Conservation (phyloP, 2,329 filamentous ascomycete species). For the Zymoseptoria crescenta region DNA sequence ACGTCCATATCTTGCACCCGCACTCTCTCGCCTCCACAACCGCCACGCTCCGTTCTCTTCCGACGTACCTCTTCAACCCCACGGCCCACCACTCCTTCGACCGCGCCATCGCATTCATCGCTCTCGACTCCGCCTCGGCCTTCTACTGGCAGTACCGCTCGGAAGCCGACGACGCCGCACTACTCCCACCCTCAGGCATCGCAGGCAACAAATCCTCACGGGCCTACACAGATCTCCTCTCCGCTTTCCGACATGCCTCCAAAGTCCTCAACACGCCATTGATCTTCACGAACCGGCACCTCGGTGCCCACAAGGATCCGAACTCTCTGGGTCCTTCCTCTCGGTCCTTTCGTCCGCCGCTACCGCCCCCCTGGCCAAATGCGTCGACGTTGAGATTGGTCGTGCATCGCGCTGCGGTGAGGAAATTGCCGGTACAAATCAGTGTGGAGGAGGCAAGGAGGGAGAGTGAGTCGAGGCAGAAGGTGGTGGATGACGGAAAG, state of each 20-base stretch:
- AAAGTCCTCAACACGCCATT: slow-evolving; percentile 20
- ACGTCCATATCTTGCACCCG: slow-evolving; percentile 53
- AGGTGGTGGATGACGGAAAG: slow-evolving; percentile 29
- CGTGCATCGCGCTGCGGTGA: slow-evolving; percentile 28
- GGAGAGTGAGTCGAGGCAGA: slow-evolving; percentile 30
- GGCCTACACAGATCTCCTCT: slow-evolving; percentile 15
- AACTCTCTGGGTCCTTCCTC: slow-evolving; percentile 1
- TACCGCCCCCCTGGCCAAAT: slow-evolving; percentile 28
- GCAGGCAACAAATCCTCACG: not conserved
- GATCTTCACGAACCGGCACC: slow-evolving; percentile 19
- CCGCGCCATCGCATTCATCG: slow-evolving; percentile 42
- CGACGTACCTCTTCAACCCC: slow-evolving; percentile 43
- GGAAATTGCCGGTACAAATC: slow-evolving; percentile 32
- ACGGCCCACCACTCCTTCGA: slow-evolving; percentile 39
- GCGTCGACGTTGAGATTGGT: slow-evolving; percentile 28
- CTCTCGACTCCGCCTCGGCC: slow-evolving; percentile 48
- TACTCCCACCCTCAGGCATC: slow-evolving; percentile 7
- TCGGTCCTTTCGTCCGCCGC: slow-evolving; percentile 13
- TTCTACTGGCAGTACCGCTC: slow-evolving; percentile 50
- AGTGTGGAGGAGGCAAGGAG: slow-evolving; percentile 32
- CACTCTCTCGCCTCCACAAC: slow-evolving; percentile 45
- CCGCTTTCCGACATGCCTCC: slow-evolving; percentile 13
- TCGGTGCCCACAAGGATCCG: slow-evolving; percentile 6
- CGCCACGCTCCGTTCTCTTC: slow-evolving; percentile 41
- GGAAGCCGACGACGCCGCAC: slow-evolving; percentile 28